These are phyloP conservation scores for Thalassiosira hispida DNA, from an alignment of 352 stramenopile genomes.

Conservation along the genomic window DNA sequence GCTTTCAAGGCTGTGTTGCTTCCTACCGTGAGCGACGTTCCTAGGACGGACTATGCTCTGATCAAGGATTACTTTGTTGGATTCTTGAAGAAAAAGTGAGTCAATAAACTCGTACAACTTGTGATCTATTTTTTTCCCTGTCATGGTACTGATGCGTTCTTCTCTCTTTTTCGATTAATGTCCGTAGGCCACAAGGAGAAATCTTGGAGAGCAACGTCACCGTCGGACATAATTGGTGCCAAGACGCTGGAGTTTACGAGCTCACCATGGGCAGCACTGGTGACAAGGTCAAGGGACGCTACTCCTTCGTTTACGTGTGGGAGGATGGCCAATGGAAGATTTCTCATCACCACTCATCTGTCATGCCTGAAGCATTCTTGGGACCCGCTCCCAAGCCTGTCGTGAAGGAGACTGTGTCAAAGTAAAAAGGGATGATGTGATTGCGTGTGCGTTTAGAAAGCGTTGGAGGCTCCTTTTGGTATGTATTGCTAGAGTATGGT, in stretches of 20 bases:
- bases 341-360: slow-evolving; percentile 64
- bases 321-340: slow-evolving; percentile 74
- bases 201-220: slow-evolving; percentile 46
- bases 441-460: too few species aligned
- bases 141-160: not conserved
- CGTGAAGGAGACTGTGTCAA: slow-evolving; percentile 16
- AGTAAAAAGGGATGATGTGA: too few species aligned
- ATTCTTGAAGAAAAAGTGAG: slow-evolving; percentile 58
- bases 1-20: slow-evolving; percentile 51
- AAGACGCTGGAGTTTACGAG: slow-evolving; percentile 62
- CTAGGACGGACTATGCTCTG: slow-evolving; percentile 45
- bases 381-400: slow-evolving; percentile 25
- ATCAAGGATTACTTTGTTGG: slow-evolving; percentile 69
- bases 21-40: slow-evolving; percentile 62
- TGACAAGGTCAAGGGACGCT: slow-evolving; percentile 62
- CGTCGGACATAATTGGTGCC: slow-evolving; percentile 32
- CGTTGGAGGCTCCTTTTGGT: too few species aligned
- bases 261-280: slow-evolving; percentile 69
- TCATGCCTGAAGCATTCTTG: slow-evolving; percentile 64
- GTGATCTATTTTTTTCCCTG: too few species aligned
- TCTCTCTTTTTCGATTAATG: slow-evolving; percentile 5
- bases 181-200: slow-evolving; percentile 40
- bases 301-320: slow-evolving; percentile 66
- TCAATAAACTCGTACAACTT: not conserved
- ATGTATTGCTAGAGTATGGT: too few species aligned